These are phyloP conservation scores for Phytophthora hibernalis DNA, from an alignment of 352 stramenopile species.

Conservation along the genomic window DNA sequence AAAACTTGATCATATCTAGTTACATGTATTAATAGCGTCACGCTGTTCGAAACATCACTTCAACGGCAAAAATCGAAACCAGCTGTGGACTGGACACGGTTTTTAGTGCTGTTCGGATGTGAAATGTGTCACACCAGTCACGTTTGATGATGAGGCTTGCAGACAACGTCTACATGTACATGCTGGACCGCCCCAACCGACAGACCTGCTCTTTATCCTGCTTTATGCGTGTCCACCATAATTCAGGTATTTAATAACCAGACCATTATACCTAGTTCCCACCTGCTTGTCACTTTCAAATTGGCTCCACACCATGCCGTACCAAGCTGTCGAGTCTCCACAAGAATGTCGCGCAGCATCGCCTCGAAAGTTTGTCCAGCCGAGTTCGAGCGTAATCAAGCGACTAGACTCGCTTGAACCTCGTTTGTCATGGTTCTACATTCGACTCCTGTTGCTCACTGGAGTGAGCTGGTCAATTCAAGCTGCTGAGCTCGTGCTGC, in stretches of 20 bases:
- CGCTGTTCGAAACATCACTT: too few relatives aligned
- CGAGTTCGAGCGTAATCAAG: not conserved
- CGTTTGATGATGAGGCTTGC: not conserved
- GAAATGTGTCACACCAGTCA: not conserved
- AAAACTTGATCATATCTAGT: too few relatives aligned
- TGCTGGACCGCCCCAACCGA: not conserved
- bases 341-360: conserved; percentile 4
- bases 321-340: conserved; percentile 27
- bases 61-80: too few relatives aligned
- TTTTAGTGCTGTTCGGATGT: conserved; percentile 15
- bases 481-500: conserved; percentile 39
- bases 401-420: conserved; percentile 19
- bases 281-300: conserved; percentile 29
- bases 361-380: conserved; percentile 1
- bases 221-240: conserved; percentile 18
- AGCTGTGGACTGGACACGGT: too few relatives aligned
- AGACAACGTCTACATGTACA: not conserved
- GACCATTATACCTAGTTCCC: too few relatives aligned
- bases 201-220: not conserved
- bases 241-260: too few relatives aligned
- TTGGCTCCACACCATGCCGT: conserved; percentile 8
- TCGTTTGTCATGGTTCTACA: conserved; percentile 30
- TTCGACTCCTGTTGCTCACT: conserved; percentile 33
- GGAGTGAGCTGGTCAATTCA: conserved; percentile 43
- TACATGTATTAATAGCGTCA: too few relatives aligned